Evolutionary conservation across 352 stramenopile species (phyloP).

Genomic region (Phytopythium aichiense): DNA sequence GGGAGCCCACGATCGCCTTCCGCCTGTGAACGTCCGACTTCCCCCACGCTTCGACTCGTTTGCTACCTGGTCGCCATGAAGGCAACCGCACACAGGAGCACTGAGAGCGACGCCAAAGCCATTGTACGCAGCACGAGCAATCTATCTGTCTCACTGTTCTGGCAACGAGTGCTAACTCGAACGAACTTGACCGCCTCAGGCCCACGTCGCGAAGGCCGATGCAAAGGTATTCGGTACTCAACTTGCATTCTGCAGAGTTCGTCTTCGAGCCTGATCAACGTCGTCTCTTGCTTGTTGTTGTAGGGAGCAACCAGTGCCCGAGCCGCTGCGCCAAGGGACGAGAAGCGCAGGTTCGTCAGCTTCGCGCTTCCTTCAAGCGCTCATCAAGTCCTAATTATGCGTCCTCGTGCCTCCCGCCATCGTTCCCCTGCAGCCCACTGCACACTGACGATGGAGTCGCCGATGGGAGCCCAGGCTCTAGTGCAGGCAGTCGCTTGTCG

Average conservation of each 20-base stretch:
- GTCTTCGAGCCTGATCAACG: not conserved
- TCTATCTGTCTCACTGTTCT: not conserved
- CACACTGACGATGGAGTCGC: slow-evolving; percentile 10
- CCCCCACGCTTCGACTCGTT: not conserved
- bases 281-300: not conserved
- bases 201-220: not conserved
- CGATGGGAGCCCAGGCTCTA: slow-evolving; percentile 5
- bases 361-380: not conserved
- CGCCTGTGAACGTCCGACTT: not conserved
- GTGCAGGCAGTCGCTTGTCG: not conserved
- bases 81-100: not conserved
- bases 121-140: not conserved
- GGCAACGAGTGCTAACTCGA: not conserved
- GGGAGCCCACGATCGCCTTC: not conserved
- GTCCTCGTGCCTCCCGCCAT: not conserved
- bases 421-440: slow-evolving; percentile 5
- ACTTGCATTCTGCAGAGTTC: not conserved
- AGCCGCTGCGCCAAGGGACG: not conserved
- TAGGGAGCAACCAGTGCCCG: not conserved
- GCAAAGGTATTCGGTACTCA: not conserved
- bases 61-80: not conserved
- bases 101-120: not conserved
- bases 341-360: slow-evolving; percentile 6
- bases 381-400: not conserved
- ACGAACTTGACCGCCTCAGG: not conserved